Evolutionary conservation across 768 basidiomycete species (phyloP), one percentile per base, ranked within the genome.

Genomic region (Tricholoma bakamatsutake): DNA sequence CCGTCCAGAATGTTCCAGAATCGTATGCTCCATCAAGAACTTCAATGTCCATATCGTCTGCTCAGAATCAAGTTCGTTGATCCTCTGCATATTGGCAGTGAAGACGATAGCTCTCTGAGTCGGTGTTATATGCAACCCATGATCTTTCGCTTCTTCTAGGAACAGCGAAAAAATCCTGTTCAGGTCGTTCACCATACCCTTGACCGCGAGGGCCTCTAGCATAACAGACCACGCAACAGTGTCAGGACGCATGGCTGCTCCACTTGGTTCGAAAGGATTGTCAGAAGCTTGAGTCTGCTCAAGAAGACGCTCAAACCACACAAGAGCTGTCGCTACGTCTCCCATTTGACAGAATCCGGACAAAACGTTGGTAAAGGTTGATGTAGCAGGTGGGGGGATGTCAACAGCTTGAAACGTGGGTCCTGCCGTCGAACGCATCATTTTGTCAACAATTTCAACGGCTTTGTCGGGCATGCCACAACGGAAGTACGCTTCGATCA

Each of bases 401-500:
- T 82, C 79, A 0, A 64, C 55, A 1, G 73, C 55, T 15, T 61
- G 61, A 40, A 78, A 77, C 1, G 62, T 56, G 7, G 67, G 63
- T 17, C 74, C 70, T 0, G 74, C 61, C 7, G 69, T 54, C 1
- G 79, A 71, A 54, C 80, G 75, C 67, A 93, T 71, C 88, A 93
- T 92, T 58, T 77, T 69, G 54, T 88, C 83, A 40, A 94, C 71
- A 2, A 93, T 67, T 21, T 68, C 80, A 9, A 93, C 63, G 8
- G 84, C 92, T 45, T 78, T 80, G 18, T 81, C 82, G 0, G 87
- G 77, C 50, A 82, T 70, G 1, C 83, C 83, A 37, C 74, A 78
- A 37, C 73, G 76, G 74, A 94, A 86, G 67, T 89, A 86, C 0
- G 84, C 78, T 48, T 83, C 76, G 34, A 94, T 82, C 85, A 92